These are phyloP conservation scores for Aeminium ludgeri DNA, from an alignment of 495 filamentous ascomycete genomes.

Conservation along the genomic window DNA sequence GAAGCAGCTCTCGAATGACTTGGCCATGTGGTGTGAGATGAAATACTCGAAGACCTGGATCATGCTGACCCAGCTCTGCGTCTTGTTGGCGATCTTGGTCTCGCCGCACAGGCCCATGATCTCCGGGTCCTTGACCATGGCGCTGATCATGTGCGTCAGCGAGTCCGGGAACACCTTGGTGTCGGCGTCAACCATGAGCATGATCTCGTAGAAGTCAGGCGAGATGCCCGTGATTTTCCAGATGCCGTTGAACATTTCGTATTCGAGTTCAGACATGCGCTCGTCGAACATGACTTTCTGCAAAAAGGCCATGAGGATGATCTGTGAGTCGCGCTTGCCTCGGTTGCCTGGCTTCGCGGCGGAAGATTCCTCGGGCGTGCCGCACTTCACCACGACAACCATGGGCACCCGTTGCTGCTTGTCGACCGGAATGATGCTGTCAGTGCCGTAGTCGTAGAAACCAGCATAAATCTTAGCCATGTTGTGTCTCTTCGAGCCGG, in stretches of 20 bases:
- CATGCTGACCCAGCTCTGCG: constrained; percentile 82
- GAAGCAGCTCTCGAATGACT: constrained; percentile 96
- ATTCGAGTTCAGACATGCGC: constrained; percentile 99
- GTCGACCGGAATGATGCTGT: constrained; percentile 59
- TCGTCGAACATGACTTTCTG: constrained; percentile 99
- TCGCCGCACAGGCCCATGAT: constrained; percentile 99
- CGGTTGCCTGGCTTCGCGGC: constrained; percentile 86
- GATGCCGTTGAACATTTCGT: constrained; percentile 97
- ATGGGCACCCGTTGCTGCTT: constrained; percentile 98
- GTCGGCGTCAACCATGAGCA: constrained; percentile 98
- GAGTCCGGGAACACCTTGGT: constrained; percentile 98
- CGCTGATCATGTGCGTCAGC: constrained; percentile 94
- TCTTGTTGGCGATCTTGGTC: constrained; percentile 99
- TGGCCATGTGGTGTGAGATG: constrained; percentile 91
- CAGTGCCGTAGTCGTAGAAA: constrained; percentile 88
- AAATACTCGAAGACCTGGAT: constrained; percentile 99
- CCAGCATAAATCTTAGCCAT: constrained; percentile 98
- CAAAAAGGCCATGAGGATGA: constrained; percentile 97
- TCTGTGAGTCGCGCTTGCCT: constrained; percentile 96
- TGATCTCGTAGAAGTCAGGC: constrained; percentile 91
- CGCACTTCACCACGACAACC: constrained; percentile 93
- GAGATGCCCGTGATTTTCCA: constrained; percentile 98
- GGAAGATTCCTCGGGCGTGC: constrained; percentile 69
- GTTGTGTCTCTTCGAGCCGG: constrained; percentile 92
- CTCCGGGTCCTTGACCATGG: constrained; percentile 97